Evolutionary conservation across 805 yeast genomes (phyloP).

Genomic region (Metschnikowia koreensis): DNA sequence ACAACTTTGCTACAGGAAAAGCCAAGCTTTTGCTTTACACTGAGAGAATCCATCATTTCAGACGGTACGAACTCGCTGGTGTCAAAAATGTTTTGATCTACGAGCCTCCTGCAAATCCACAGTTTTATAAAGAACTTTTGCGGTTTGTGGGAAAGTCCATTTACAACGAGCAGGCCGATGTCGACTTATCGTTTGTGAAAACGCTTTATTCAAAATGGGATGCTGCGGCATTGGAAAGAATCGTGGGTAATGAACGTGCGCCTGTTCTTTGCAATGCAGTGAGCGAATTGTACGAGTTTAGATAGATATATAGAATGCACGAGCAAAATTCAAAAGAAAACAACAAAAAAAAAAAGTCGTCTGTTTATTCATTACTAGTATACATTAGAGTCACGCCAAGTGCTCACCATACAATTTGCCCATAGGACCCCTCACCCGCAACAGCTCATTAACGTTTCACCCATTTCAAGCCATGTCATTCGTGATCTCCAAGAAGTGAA

Average conservation of each 20-base stretch:
- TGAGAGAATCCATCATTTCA: slow-evolving; percentile 89
- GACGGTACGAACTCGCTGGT: slow-evolving; percentile 82
- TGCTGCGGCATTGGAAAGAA: slow-evolving; percentile 69
- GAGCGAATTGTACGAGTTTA: slow-evolving; percentile 74
- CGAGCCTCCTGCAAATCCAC: slow-evolving; percentile 80
- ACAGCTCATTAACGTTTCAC: no score
- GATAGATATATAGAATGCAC: slow-evolving; percentile 14
- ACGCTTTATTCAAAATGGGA: slow-evolving; percentile 78
- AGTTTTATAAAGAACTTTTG: slow-evolving; percentile 75
- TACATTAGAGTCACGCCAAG: not conserved
- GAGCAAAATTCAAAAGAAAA: not conserved
- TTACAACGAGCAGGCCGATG: slow-evolving; percentile 50
- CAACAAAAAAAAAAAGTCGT: not conserved
- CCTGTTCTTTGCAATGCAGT: slow-evolving; percentile 66
- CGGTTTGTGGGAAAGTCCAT: slow-evolving; percentile 65
- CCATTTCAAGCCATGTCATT: no score
- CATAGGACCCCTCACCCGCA: no score
- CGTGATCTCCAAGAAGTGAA: no score
- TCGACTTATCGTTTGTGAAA: slow-evolving; percentile 47
- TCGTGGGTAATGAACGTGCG: slow-evolving; percentile 77
- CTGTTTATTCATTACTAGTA: not conserved
- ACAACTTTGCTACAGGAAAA: slow-evolving; percentile 61
- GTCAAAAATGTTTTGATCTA: slow-evolving; percentile 81
- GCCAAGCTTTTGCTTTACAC: slow-evolving; percentile 79
- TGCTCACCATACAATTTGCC: no score